Evolutionary conservation across 2,329 filamentous ascomycete species (phyloP).

Genomic region (Fusarium siculi): DNA sequence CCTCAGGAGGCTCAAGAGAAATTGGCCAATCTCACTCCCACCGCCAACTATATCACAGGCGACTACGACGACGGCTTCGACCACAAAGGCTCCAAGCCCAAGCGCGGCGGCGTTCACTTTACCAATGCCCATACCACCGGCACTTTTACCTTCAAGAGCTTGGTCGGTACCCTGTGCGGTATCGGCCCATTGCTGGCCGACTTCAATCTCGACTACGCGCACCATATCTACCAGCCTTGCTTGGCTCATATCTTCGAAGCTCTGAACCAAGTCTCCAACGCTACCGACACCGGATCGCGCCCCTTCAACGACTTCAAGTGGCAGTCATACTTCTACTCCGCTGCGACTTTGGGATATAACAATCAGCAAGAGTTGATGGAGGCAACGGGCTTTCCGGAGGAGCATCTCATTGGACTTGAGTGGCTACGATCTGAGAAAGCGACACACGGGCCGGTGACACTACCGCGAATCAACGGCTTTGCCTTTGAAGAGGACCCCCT

Average conservation of each 20-base stretch:
- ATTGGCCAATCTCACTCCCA: slow-evolving; percentile 46
- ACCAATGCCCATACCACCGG: slow-evolving; percentile 54
- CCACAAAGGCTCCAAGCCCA: slow-evolving; percentile 24
- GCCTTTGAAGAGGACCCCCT: slow-evolving; percentile 47
- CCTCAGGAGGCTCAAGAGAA: slow-evolving; percentile 46
- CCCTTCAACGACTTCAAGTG: slow-evolving; percentile 41
- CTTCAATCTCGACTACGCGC: slow-evolving; percentile 54
- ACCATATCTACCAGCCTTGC: slow-evolving; percentile 59
- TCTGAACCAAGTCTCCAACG: slow-evolving; percentile 42
- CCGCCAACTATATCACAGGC: slow-evolving; percentile 50
- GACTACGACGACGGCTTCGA: slow-evolving; percentile 51
- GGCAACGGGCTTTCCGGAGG: slow-evolving; percentile 41
- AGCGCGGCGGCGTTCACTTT: slow-evolving; percentile 53
- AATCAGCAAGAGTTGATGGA: slow-evolving; percentile 48
- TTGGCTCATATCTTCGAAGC: slow-evolving; percentile 53
- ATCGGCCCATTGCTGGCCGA: slow-evolving; percentile 54
- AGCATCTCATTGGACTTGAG: slow-evolving; percentile 45
- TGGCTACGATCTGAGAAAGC: slow-evolving; percentile 45
- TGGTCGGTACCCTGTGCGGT: slow-evolving; percentile 56
- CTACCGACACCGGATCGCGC: background rate
- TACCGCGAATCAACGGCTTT: slow-evolving; percentile 51
- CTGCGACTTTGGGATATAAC: slow-evolving; percentile 48
- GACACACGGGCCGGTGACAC: slow-evolving; percentile 44
- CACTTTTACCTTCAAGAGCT: slow-evolving; percentile 57
- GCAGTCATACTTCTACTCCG: slow-evolving; percentile 48